Evolutionary conservation across 352 stramenopile genomes (phyloP), one percentile per base, ranked within the genome.

Genomic region (Phytopythium vexans): DNA sequence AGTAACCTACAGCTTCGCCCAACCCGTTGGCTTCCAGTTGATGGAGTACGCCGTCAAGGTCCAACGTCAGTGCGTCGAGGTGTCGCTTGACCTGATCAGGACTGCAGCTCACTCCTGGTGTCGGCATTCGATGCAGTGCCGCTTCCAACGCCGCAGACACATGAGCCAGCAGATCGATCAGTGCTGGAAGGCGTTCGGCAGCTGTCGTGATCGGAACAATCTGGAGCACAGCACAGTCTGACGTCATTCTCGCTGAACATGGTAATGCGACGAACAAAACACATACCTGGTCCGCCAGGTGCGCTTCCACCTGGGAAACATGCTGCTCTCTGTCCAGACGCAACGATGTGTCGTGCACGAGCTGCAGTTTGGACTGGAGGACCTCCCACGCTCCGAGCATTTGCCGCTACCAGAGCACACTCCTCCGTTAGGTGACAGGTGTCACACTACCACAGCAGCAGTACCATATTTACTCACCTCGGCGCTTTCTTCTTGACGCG

Each of bases 361-460:
- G 55, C 36, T 79, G 60, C 2, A 86, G 42, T 49, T 86, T 88
- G 3, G 70, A 71, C 34, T 82, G 70, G 8, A 86, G 54, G 9
- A 77, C 41, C 2, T 56, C 50, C 70, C 69, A 86, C 1, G 63
- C 62, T 1, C 58, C 62, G 2, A 82, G 16, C 11, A 85, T 63
- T 64, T 88, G 74, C 27, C 54, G 56, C 74, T 88, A 35, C 6
- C 53, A 3, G 4, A 36, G 36, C 53, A 54, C 15, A 45, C 10
- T 36, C 56, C 41, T 46, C 12, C 15, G 41, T 33, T 46, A 31
- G 4, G 8, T 37, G 11, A 4, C 4, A 48, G 15, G 36, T 6
- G 53, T 12, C 21, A 39, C 49, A 34, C 5, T 27, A 27, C 21
- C 7, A 49, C 21, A n/a, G 5, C 21, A 41, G 27, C 27, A 57